phyloP scores from a whole-genome alignment of 1,284 basidiomycete species.

The Inonotus hispidus region DNA sequence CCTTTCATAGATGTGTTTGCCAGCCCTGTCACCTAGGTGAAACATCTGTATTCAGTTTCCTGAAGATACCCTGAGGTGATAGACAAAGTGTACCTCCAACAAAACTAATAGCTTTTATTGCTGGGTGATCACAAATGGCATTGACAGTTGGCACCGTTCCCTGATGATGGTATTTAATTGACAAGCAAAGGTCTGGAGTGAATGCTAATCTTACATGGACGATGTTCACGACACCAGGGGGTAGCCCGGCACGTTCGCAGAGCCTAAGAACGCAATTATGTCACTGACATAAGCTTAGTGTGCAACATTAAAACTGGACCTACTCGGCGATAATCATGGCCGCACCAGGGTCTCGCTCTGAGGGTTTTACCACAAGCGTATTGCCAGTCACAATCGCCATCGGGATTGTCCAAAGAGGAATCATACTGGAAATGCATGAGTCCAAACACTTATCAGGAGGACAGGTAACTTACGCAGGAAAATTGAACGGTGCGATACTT shows the following conservation, averaged over 20 bases:
- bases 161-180: neutral
- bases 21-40: conserved; percentile 69
- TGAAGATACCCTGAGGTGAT: too few species aligned
- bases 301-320: neutral
- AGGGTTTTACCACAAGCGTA: conserved; percentile 92
- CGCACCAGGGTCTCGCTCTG: conserved; percentile 94
- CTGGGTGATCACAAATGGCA: conserved; percentile 87
- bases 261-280: conserved; percentile 19
- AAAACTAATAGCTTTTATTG: conserved; percentile 93
- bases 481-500: conserved; percentile 90
- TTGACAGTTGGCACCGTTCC: conserved; percentile 90
- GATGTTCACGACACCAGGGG: conserved; percentile 79
- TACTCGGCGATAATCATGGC: conserved; percentile 95
- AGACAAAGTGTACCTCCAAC: conserved; percentile 66
- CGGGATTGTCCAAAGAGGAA: conserved; percentile 94
- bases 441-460: conserved; percentile 16
- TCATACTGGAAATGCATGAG: conserved; percentile 63
- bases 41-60: neutral
- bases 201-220: conserved; percentile 48
- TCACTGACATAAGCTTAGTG: neutral
- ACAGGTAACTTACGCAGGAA: conserved; percentile 65
- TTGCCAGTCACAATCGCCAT: conserved; percentile 90
- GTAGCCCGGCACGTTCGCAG: conserved; percentile 51
- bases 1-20: conserved; percentile 91
- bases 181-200: neutral